Evolutionary conservation across 768 basidiomycete genomes (phyloP), one percentile per base, ranked within the genome.

Genomic region (Amanita fuliginea): DNA sequence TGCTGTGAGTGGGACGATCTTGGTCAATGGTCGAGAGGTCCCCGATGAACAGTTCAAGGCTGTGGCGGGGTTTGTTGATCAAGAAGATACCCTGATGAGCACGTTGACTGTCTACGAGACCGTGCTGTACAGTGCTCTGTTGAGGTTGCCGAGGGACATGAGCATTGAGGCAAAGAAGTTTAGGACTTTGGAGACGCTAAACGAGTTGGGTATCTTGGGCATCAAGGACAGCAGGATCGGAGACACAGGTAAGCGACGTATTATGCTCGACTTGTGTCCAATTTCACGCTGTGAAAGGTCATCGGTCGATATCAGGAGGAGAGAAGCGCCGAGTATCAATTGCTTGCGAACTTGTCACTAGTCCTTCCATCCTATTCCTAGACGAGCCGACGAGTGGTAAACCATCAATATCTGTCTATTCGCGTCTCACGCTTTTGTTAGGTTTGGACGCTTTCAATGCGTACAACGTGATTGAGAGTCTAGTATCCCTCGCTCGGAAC

Each of bases 21-120:
- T 90, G 16, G 81, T 97, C 46, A 98, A 98, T 59, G 94, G 95
- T 0, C 74, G 89, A 3, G 74, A 76, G 52, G 83, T 95, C 21
- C 69, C 71, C 39, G 74, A 89, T 62, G 66, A 72, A 21, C 78
- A 86, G 61, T 96, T 90, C 71, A 83, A 81, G 62, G 78, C 81
- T 32, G 85, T 97, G 4, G 81, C 86, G 55, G 96, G 96, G 26
- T 99, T 88, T 56, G 96, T 99, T 39, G 95, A 99, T 61, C 96
- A 99, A 65, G 96, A 98, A 64, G 96, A 99, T 63, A 96, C 92
- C 8, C 67, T 99, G 54, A 95, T 99, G 87, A 80, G 85, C 60
- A 98, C 95, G 6, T 69, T 98, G 66, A 99, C 95, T 3, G 96
- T 98, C 18, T 98, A 97, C 64, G 96, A 99, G 72, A 97, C 94